Base-by-base conservation (phyloP, 208 protist genomes). In the Crithidia expoeki region DNA sequence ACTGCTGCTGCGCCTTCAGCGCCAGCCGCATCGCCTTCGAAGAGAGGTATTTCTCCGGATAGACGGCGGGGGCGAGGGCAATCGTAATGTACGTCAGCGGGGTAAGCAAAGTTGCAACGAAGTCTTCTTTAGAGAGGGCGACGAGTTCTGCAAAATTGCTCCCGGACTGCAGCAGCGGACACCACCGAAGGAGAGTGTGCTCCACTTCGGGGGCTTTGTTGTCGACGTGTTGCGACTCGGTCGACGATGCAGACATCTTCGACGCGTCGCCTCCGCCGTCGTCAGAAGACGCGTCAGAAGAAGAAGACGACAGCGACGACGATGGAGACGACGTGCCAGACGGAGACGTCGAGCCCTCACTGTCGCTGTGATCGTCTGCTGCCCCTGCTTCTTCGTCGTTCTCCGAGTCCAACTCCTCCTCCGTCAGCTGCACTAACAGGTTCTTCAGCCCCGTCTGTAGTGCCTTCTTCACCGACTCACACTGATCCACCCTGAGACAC, bases 31-130 rank as follows among this genome's bases (percentile, higher is more conserved):
- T 75, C 2, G 80, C 92, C 57, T 86, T 89, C 19, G 93, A 80
- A 7, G 88, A 93, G 36, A 94, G 66, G 64, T 85, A 92, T 40
- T 94, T 80, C 78, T 96, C 89, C 1, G 81, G 72, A 56, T 81
- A 85, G n/a, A 94, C 55, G 19, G 62, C 59, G 10, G 92, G 88
- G 1, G 87, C 72, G 10, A 96, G 62, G n/a, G 82, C 82, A 19
- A 79, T 82, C 5, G 80, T 73, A 7, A 86, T 58, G 11, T 72
- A 60, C n/a, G 79, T 84, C 0, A 96, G 19, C 28, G 51, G 55
- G 4, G 28, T 63, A 25, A 71, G 61, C 21, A 68, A 83, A 4
- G 68, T 52, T 27, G 49, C 57, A 9, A 60, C 51, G 12, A 92
- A 27, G 56, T 76, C 67, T 11, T 71, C 66, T 5, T 60, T 47